These are phyloP conservation scores for Colletotrichum scovillei DNA, from an alignment of 2,329 filamentous ascomycete genomes.

Conservation along the genomic window DNA sequence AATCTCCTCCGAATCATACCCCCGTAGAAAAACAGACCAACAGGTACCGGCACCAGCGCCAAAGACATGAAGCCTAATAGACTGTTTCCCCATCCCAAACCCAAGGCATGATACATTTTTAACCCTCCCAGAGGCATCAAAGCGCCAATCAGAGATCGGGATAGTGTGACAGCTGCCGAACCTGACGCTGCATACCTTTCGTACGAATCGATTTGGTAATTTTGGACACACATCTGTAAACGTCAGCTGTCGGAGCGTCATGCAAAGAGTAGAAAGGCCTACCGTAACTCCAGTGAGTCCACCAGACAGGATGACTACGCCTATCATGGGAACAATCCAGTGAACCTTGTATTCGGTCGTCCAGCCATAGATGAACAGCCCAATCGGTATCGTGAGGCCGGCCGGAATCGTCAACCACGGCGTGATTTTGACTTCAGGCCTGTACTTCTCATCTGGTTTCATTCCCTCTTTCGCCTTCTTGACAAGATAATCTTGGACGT, in stretches of 20 bases:
- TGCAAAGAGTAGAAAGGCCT: conserved; percentile 34
- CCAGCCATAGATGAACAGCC: conserved; percentile 42
- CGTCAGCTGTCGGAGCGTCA: conserved; percentile 39
- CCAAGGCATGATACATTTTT: conserved; percentile 46
- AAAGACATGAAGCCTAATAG: conserved; percentile 48
- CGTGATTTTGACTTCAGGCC: neutral
- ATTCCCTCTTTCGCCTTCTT: conserved; percentile 34
- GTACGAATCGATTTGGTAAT: conserved; percentile 66
- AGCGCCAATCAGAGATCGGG: conserved; percentile 45
- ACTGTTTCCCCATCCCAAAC: conserved; percentile 51
- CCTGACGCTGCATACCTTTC: conserved; percentile 45
- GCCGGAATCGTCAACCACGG: conserved; percentile 43
- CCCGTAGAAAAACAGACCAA: neutral
- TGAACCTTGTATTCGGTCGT: conserved; percentile 61
- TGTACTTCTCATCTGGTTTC: neutral
- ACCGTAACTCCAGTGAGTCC: conserved; percentile 50
- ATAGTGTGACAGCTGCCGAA: conserved; percentile 45
- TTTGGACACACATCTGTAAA: conserved; percentile 56
- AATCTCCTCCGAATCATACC: neutral
- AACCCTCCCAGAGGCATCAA: conserved; percentile 47
- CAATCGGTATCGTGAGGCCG: conserved; percentile 51
- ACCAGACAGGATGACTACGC: conserved; percentile 47
- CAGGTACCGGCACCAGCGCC: conserved; percentile 42
- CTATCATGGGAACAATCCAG: conserved; percentile 68
- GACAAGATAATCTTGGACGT: conserved; percentile 50